Base-by-base conservation (phyloP, 768 basidiomycete species). In the Lentinula lateritia region DNA sequence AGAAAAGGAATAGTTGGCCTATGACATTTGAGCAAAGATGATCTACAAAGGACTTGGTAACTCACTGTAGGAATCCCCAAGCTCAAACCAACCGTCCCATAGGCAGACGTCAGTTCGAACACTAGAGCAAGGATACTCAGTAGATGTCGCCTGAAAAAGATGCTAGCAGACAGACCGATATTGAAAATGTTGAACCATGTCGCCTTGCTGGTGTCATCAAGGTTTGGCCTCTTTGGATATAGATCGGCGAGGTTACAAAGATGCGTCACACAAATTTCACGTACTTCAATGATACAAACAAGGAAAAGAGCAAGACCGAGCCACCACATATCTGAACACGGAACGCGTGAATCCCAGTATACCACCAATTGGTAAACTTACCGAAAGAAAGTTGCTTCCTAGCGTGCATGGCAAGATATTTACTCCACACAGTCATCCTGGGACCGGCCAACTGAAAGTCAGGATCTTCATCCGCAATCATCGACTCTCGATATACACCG, bases 291-390 rank as follows among this genome's bases (percentile, higher is more conserved):
- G 65, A 98, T 96, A 70, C 95, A 98, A 43, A 98, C 79, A 1
- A 97, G 72, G 74, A 95, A 94, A 12, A 98, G 73, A 0, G 92
- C 93, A 12, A 93, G 72, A 0, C 78, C 90, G 20, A 98, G 73
- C 94, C 94, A 97, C 96, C 95, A 97, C 84, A 98, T 93, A 73
- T 97, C 95, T 94, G 64, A 13, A n/a, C 52, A 48, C 12, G 36
- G 7, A 61, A n/a, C 15, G 8, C 32, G 20, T 52, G 45, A 62
- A 61, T 8, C 52, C 15, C 52, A 56, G 15, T 52, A 53, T 36
- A 36, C 38, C n/a, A 57, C 16, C 2, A 18, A 5, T n/a, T 0
- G 12, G 20, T 6, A n/a, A 57, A 68, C 82, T 60, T 65, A 91
- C 92, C 93, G 64, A 97, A 98, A 2, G 95, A 91, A 61, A 99